Percentiles rank a stretch among this genome's conserved stretches.
These are phyloP conservation scores for Barbarea vulgaris DNA, from an alignment of 345 rosid genomes.

Conservation along the genomic window DNA sequence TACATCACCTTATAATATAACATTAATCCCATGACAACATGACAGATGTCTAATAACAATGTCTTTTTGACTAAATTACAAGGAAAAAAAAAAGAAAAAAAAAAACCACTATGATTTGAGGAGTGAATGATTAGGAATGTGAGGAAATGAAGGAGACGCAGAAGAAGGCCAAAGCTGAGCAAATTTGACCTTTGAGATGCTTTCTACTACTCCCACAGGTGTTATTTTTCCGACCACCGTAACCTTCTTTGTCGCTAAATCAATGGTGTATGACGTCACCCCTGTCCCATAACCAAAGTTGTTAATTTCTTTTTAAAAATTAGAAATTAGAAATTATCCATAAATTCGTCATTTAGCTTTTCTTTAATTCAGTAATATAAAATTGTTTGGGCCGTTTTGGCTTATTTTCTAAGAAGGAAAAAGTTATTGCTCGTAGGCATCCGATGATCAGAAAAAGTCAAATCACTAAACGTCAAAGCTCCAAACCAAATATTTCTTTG, in stretches of 20 bases:
- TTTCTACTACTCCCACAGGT: conserved; percentile 64
- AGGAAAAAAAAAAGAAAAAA: not conserved
- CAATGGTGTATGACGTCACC: conserved; percentile 80
- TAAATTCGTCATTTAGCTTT: not conserved
- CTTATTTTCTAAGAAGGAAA: not conserved
- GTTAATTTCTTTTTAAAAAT: conserved; percentile 20
- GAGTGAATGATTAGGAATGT: conserved; percentile 15
- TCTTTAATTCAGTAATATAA: not conserved
- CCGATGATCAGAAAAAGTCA: conserved; percentile 33
- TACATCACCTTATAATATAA: conserved; percentile 17
- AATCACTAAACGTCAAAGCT: conserved; percentile 31
- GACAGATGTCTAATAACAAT: not conserved
- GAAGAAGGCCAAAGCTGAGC: conserved; percentile 80
- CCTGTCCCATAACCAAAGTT: conserved; percentile 43
- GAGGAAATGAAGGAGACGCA: conserved; percentile 21
- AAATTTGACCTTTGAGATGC: conserved; percentile 79
- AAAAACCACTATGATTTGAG: conserved; percentile 26
- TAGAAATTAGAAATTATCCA: conserved; percentile 1
- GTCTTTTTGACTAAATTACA: conserved; percentile 13
- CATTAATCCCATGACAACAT: not conserved
- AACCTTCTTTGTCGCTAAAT: conserved; percentile 79
- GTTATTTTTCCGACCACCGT: conserved; percentile 86
- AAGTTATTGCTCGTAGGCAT: conserved; percentile 21
- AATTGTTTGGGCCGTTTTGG: not conserved
- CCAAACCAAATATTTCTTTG: conserved; percentile 17